These are phyloP conservation scores for Hymenoscyphus linearis DNA, from an alignment of 2,329 filamentous ascomycete species.

Conservation along the genomic window DNA sequence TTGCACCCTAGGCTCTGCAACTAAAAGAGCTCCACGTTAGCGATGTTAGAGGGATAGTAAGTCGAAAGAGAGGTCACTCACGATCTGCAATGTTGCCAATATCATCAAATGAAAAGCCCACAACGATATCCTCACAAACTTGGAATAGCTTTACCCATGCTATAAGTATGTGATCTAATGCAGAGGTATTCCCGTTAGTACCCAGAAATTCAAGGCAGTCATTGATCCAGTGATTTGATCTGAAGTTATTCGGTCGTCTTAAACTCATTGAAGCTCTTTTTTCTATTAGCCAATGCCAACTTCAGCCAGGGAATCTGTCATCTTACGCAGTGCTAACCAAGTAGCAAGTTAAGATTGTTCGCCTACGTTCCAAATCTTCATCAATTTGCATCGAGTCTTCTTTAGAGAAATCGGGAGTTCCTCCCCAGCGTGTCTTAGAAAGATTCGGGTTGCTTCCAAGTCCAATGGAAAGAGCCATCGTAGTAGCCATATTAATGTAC, in stretches of 20 bases:
- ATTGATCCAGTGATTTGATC: constrained; percentile 35
- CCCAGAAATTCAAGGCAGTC: constrained; percentile 37
- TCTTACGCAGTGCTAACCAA: constrained; percentile 30
- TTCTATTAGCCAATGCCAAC: constrained; percentile 4
- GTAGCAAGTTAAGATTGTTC: constrained; percentile 36
- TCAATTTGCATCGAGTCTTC: constrained; percentile 5
- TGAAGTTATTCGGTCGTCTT: constrained; percentile 38
- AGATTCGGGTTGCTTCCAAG: constrained; percentile 17
- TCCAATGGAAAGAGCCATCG: constrained; percentile 36
- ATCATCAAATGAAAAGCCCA: constrained; percentile 44
- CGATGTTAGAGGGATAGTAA: too few relatives aligned
- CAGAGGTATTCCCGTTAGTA: constrained; percentile 28
- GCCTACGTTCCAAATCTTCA: constrained; percentile 31
- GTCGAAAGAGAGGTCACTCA: too few relatives aligned
- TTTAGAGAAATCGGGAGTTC: neutral
- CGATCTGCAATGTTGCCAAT: constrained; percentile 34
- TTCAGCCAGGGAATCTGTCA: neutral
- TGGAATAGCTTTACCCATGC: constrained; percentile 36
- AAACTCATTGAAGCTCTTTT: constrained; percentile 35
- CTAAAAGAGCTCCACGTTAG: too few relatives aligned
- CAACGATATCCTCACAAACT: constrained; percentile 48
- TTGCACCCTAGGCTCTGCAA: constrained; percentile 47
- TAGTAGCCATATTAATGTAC: constrained; percentile 44
- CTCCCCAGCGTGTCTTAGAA: constrained; percentile 11
- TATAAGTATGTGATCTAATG: constrained; percentile 33